Evolutionary conservation across 257 asterid genomes (phyloP).

Genomic region (Paraleonurus japonicus): DNA sequence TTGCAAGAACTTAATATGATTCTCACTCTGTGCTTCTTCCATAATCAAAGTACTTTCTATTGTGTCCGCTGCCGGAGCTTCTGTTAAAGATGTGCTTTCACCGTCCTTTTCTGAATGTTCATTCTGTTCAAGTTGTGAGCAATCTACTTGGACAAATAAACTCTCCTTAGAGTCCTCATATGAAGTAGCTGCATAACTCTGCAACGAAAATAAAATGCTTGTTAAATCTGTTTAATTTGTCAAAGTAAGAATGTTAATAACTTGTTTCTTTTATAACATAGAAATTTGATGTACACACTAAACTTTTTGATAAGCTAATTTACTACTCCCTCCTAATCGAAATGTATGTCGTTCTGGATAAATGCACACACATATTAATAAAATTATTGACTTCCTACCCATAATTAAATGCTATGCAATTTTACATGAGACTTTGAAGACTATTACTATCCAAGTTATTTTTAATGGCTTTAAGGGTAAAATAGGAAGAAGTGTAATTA

Average conservation of each 20-base stretch:
- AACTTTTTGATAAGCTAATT: neutral
- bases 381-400: no score
- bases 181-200: constrained; percentile 16
- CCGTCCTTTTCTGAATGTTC: constrained; percentile 9
- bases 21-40: constrained; percentile 20
- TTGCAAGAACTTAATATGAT: constrained; percentile 4
- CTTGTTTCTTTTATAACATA: neutral
- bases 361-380: no score
- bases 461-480: no score
- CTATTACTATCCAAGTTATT: no score
- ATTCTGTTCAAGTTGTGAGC: constrained; percentile 4
- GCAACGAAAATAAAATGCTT: constrained; percentile 16
- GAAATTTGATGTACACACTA: neutral
- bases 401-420: no score
- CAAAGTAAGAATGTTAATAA: neutral
- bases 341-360: no score
- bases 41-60: neutral
- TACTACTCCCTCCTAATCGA: no score
- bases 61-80: constrained; percentile 11
- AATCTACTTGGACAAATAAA: constrained; percentile 11
- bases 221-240: neutral
- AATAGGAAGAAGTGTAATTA: no score
- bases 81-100: constrained; percentile 19
- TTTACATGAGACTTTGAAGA: no score
- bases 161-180: constrained; percentile 7